Conservation (phyloP, 2,329 filamentous ascomycete species). For the Fusarium continuum region DNA sequence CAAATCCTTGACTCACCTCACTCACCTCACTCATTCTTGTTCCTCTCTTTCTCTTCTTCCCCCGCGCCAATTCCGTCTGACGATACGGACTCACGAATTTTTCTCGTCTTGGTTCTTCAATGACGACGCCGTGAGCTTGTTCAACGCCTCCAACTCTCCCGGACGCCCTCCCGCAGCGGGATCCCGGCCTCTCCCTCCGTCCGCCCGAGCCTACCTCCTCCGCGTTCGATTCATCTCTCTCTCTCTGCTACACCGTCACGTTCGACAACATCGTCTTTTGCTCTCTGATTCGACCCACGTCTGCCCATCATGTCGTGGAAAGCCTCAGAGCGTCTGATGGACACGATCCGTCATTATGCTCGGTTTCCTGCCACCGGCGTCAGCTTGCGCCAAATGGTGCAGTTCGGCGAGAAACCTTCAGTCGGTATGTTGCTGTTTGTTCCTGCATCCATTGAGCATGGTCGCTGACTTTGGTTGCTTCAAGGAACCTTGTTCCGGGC, state of each 20-base stretch:
- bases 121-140: conserved; percentile 44
- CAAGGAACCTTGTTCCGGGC: conserved; percentile 94
- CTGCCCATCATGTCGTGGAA: conserved; percentile 84
- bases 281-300: conserved; percentile 18
- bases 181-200: conserved; percentile 39
- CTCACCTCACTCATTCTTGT: too few relatives aligned
- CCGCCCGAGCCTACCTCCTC: conserved; percentile 41
- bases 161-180: conserved; percentile 36
- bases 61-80: conserved; percentile 24
- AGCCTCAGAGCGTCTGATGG: conserved; percentile 88
- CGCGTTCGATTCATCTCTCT: conserved; percentile 33
- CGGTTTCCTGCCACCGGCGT: conserved; percentile 96
- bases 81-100: conserved; percentile 22
- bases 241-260: conserved; percentile 10
- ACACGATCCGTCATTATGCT: conserved; percentile 96
- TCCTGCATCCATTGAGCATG: conserved; percentile 78
- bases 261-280: conserved; percentile 5
- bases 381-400: conserved; percentile 98
- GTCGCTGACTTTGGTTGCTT: conserved; percentile 14
- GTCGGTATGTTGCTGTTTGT: conserved; percentile 82
- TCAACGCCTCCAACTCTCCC: conserved; percentile 30
- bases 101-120: conserved; percentile 33
- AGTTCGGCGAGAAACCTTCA: conserved; percentile 94
- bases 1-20: conserved; percentile 35
- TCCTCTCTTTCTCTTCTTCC: background rate